phyloP scores from a whole-genome alignment of 331 rosid genomes.

The Pyrus hybrid region DNA sequence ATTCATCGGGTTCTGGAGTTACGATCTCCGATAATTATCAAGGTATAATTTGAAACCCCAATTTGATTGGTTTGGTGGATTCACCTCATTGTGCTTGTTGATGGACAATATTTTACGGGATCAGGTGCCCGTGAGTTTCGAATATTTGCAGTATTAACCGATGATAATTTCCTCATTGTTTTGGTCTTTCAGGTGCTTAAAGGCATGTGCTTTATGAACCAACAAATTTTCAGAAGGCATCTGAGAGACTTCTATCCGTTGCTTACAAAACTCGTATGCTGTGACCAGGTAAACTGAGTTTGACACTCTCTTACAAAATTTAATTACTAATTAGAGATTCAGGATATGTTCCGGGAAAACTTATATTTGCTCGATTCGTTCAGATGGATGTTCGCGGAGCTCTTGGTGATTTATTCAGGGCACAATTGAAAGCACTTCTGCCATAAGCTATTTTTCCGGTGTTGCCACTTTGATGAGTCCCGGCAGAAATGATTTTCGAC shows the following conservation, averaged over 20 bases:
- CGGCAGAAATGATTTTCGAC: not conserved
- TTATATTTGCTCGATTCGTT: conserved; percentile 27
- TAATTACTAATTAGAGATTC: not conserved
- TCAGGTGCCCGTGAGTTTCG: not conserved
- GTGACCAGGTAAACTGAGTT: conserved; percentile 73
- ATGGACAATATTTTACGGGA: not conserved
- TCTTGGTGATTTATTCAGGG: conserved; percentile 84
- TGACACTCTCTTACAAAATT: not conserved
- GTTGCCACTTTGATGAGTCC: not conserved
- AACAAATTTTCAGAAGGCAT: conserved; percentile 78
- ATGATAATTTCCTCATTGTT: not conserved
- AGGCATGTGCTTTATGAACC: conserved; percentile 90
- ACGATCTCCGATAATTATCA: conserved; percentile 85
- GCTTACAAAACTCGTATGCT: conserved; percentile 91
- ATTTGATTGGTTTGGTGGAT: not conserved
- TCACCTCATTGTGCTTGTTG: not conserved
- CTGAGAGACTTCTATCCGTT: conserved; percentile 87
- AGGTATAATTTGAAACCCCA: too few relatives aligned
- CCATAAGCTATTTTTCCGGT: conserved; percentile 25
- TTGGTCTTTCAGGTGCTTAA: conserved; percentile 64
- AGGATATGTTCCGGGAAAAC: not conserved
- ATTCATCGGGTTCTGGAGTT: conserved; percentile 83
- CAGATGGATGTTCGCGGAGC: conserved; percentile 98
- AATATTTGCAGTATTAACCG: not conserved
- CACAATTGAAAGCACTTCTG: conserved; percentile 83